Evolutionary conservation across 1,139 yeast genomes (phyloP), one percentile per base, ranked within the genome.

Genomic region (Yamadazyma pseudoaaseri): DNA sequence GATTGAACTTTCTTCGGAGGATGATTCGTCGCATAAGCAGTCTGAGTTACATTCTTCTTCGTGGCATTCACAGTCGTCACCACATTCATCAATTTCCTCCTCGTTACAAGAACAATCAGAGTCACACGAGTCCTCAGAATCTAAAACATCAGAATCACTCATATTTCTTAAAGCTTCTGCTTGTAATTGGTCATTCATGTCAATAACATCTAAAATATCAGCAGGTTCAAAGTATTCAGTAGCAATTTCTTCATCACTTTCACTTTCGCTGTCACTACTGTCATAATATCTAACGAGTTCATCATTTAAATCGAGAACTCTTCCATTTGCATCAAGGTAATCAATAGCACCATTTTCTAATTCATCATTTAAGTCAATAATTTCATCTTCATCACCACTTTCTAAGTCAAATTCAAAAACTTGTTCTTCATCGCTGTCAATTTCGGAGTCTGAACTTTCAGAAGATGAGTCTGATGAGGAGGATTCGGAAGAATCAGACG

Each of bases 241-340:
- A 23, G 12, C 30, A 15, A 22, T 21, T 15, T 12, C 17, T n/a
- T 31, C 18, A 16, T 25, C 30, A 27, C 31, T 12, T 33, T 37
- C 25, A 13, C 28, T 26, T 6, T 31, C 29, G 13, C 21, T 17
- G 25, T 58, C 70, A 5, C 59, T 52, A 15, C 36, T 44, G 33
- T 65, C 73, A 48, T 66, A 68, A 47, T 51, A 65, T 47, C 60
- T 56, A 28, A 68, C 56, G 41, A 65, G 49, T 41, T 65, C 70
- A 42, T 68, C 62, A 46, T 69, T 67, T 42, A 68, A 58, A 48
- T 68, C 70, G 38, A 52, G 43, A 16, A 65, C 60, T 37, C 50
- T 51, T 24, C 70, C 72, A 13, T 57, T 54, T n/a, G 57, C 54
- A 30, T 63, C 69, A 41, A 67, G 52, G 36, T 48, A 45, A 32